phyloP scores from a whole-genome alignment of 805 yeast species.

The Wickerhamiella shivajii region DNA sequence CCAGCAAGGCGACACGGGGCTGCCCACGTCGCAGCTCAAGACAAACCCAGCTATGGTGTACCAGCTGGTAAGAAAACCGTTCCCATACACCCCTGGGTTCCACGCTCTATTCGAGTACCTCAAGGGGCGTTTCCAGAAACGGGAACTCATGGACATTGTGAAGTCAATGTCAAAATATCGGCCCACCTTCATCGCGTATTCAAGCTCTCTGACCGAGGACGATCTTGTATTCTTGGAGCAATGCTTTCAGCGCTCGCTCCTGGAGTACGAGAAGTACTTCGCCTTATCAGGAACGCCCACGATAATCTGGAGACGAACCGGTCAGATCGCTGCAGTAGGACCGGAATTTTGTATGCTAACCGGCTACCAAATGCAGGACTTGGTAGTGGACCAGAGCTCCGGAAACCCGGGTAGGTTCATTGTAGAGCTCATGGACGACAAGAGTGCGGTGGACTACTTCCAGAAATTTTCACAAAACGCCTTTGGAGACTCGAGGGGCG shows the following conservation, averaged over 20 bases:
- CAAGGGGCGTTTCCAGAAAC: constrained; percentile 50
- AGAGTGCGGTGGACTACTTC: constrained; percentile 75
- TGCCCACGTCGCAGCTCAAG: constrained; percentile 1
- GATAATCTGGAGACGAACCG: constrained; percentile 88
- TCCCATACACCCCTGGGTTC: constrained; percentile 81
- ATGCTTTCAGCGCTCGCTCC: constrained; percentile 80
- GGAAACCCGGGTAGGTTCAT: constrained; percentile 17
- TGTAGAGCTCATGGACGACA: constrained; percentile 73
- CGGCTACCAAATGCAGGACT: constrained; percentile 69
- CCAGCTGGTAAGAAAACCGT: constrained; percentile 58
- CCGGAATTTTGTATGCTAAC: constrained; percentile 82
- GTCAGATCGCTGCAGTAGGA: constrained; percentile 91
- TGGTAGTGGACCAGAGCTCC: constrained; percentile 40
- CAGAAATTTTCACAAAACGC: constrained; percentile 72
- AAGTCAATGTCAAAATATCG: constrained; percentile 79
- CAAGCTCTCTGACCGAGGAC: constrained; percentile 74
- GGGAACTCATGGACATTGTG: constrained; percentile 66
- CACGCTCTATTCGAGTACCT: constrained; percentile 67
- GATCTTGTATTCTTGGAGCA: constrained; percentile 93
- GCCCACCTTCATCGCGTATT: constrained; percentile 86
- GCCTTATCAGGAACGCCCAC: constrained; percentile 85
- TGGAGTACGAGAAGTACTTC: constrained; percentile 79
- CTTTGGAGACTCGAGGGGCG: constrained; percentile 80
- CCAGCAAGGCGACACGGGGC: constrained; percentile 8
- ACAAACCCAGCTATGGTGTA: constrained; percentile 33